A percentile compares a stretch with the other conserved stretches of the same genome.
These are phyloP conservation scores for Leavenworthia alabamica DNA, from an alignment of 345 rosid species.

Conservation along the genomic window DNA sequence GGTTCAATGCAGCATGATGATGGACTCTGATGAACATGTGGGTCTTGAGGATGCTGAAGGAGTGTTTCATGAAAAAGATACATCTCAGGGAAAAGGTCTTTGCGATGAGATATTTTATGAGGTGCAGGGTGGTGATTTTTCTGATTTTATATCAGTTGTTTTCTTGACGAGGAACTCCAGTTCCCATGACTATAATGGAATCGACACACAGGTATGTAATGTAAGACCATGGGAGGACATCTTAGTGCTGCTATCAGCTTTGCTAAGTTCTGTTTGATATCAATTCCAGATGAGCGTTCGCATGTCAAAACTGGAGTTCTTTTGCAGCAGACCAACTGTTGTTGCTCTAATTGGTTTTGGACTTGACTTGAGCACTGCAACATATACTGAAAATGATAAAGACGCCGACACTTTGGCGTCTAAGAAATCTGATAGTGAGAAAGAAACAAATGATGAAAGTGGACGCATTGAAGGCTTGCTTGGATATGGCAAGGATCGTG, in stretches of 20 bases:
- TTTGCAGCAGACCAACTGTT: slow-evolving; percentile 88
- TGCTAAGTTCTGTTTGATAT: slow-evolving; percentile 33
- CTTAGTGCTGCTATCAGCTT: slow-evolving; percentile 14
- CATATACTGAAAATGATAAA: slow-evolving; percentile 28
- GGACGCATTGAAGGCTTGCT: slow-evolving; percentile 77
- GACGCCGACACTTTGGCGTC: slow-evolving; percentile 33
- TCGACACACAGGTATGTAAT: slow-evolving; percentile 76
- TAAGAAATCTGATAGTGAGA: slow-evolving; percentile 42
- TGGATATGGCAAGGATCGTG: slow-evolving; percentile 94
- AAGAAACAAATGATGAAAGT: slow-evolving; percentile 62
- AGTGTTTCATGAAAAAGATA: slow-evolving; percentile 41
- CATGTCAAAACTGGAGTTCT: slow-evolving; percentile 94
- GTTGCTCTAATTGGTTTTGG: slow-evolving; percentile 97
- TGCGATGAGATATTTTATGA: slow-evolving; percentile 79
- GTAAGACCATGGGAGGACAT: slow-evolving; percentile 18
- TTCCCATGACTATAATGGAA: slow-evolving; percentile 81
- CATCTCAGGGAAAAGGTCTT: slow-evolving; percentile 43
- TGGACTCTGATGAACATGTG: slow-evolving; percentile 33
- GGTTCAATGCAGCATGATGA: slow-evolving; percentile 37
- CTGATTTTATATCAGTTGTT: slow-evolving; percentile 78
- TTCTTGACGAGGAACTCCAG: slow-evolving; percentile 65
- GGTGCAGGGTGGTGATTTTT: slow-evolving; percentile 62
- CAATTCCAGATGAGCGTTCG: slow-evolving; percentile 84
- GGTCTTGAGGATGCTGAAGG: slow-evolving; percentile 50
- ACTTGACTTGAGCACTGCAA: slow-evolving; percentile 53